These are phyloP conservation scores for Phytophthora hibernalis DNA, from an alignment of 352 stramenopile species.

Conservation along the genomic window DNA sequence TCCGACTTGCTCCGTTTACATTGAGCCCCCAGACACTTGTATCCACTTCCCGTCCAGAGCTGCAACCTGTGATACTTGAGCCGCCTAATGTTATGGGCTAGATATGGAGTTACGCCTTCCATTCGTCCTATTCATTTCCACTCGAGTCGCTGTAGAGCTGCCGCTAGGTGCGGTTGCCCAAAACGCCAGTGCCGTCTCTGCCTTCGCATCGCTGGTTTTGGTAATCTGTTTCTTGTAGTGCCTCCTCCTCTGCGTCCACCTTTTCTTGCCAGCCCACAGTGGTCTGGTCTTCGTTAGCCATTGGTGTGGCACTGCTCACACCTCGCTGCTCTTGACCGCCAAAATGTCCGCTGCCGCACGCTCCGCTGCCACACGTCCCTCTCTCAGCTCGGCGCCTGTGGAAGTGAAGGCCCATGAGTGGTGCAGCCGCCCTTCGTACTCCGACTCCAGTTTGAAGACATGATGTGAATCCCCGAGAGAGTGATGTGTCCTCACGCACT, in stretches of 20 bases:
- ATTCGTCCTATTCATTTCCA: not conserved
- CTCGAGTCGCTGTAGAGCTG: not conserved
- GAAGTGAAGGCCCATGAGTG: not conserved
- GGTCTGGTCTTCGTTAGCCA: not conserved
- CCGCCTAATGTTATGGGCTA: constrained; percentile 1
- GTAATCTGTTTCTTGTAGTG: not conserved
- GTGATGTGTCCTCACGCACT: not conserved
- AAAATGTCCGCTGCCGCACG: not conserved
- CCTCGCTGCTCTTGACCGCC: not conserved
- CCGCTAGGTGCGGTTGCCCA: not conserved
- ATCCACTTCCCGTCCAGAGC: not conserved
- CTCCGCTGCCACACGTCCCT: no score
- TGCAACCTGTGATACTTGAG: not conserved
- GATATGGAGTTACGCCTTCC: constrained; percentile 2
- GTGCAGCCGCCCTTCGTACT: not conserved
- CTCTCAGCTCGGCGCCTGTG: no score
- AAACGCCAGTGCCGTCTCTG: not conserved
- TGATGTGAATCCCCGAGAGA: not conserved
- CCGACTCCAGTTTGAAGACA: not conserved
- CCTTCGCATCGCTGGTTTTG: no score
- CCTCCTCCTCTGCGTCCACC: constrained; percentile 4
- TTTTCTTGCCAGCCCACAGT: constrained; percentile 1
- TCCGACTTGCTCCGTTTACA: not conserved
- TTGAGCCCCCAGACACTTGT: not conserved
- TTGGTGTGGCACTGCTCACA: constrained; percentile 2